Evolutionary conservation across 2,329 filamentous ascomycete species (phyloP).

Genomic region (Penicillium rolfsii): DNA sequence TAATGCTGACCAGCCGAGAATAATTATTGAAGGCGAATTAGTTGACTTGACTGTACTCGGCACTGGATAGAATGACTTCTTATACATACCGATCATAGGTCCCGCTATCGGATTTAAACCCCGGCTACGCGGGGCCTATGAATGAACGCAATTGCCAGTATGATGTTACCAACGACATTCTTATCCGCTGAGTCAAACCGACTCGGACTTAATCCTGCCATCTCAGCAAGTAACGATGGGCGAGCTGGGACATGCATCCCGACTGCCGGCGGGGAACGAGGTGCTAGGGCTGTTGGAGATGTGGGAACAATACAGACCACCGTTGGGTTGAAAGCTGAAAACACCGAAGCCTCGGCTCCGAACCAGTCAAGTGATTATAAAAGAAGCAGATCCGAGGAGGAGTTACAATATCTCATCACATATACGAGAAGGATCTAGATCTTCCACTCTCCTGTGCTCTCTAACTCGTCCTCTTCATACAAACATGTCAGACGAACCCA

Average conservation of each 20-base stretch:
- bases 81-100: background rate
- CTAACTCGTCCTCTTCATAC: background rate
- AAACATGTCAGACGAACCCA: background rate
- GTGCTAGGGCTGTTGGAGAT: background rate
- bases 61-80: background rate
- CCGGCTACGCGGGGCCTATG: background rate
- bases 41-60: background rate
- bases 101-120: background rate
- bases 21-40: background rate
- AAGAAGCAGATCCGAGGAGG: too few relatives aligned
- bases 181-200: background rate
- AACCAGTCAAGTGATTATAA: background rate
- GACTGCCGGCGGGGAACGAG: slow-evolving; percentile 1
- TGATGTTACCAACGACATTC: background rate
- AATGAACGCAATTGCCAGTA: background rate
- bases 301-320: background rate
- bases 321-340: too few relatives aligned
- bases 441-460: background rate
- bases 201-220: too few relatives aligned
- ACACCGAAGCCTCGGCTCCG: too few relatives aligned
- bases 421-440: background rate
- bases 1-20: background rate
- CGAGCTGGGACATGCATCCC: background rate
- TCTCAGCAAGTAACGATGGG: background rate
- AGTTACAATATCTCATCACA: too few relatives aligned